These are phyloP conservation scores for Martiniozyma asiatica DNA, from an alignment of 1,139 yeast species.

Conservation along the genomic window DNA sequence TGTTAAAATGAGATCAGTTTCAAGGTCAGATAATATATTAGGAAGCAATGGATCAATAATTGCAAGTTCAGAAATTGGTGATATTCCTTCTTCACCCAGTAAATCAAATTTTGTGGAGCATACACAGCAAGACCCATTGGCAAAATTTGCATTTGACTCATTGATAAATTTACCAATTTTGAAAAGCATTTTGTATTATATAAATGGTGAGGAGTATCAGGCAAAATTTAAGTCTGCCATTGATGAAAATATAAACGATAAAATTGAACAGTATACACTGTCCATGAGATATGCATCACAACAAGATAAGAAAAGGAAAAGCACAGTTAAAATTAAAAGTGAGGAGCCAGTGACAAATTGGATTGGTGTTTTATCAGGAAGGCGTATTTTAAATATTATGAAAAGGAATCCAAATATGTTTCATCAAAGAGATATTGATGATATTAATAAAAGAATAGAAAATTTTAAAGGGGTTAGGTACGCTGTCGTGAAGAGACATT, in stretches of 20 bases:
- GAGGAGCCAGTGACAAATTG: neutral
- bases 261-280: neutral
- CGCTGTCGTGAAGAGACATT: no score
- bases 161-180: no score
- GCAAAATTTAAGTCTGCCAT: neutral
- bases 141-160: no score
- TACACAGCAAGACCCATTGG: no score
- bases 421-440: neutral
- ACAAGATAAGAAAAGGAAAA: no score
- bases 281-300: conserved; percentile 1
- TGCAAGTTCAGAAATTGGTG: no score
- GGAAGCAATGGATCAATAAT: no score
- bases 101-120: no score
- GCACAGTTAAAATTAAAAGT: no score
- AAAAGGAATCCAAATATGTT: neutral
- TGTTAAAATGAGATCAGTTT: no score
- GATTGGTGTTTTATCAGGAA: neutral
- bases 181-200: conserved; percentile 1
- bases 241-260: neutral
- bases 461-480: neutral
- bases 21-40: no score
- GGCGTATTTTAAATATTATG: neutral
- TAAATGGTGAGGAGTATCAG: neutral
- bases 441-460: neutral
- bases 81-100: no score